Percentiles rank a stretch among this genome's conserved stretches.
These are phyloP conservation scores for Rhizopogon rudus DNA, from an alignment of 768 basidiomycete genomes.

Conservation along the genomic window DNA sequence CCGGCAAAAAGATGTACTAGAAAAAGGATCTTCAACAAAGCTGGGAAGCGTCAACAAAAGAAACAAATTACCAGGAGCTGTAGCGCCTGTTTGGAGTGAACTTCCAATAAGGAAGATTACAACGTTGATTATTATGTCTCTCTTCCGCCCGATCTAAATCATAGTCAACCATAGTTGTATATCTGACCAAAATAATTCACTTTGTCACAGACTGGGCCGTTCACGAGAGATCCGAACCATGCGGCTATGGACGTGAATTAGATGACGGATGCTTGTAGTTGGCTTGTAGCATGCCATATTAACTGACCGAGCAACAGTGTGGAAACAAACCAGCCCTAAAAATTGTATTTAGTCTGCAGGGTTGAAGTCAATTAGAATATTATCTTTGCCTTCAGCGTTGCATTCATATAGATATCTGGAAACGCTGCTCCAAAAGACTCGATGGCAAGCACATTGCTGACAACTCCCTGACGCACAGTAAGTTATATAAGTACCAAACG, in stretches of 20 bases:
- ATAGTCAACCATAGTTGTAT: background rate
- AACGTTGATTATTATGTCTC: slow-evolving; percentile 1
- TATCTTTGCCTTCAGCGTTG: slow-evolving; percentile 17
- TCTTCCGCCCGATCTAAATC: background rate
- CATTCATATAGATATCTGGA: slow-evolving; percentile 24
- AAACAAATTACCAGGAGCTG: background rate
- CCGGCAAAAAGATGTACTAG: slow-evolving; percentile 1
- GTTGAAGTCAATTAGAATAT: background rate
- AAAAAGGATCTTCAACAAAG: background rate
- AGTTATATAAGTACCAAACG: background rate
- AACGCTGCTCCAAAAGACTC: slow-evolving; percentile 30
- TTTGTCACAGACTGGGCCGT: slow-evolving; percentile 28
- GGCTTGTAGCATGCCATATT: background rate
- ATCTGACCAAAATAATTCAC: background rate
- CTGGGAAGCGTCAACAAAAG: background rate
- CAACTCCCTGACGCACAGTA: slow-evolving; percentile 19
- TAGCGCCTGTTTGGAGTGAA: background rate
- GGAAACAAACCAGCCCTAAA: slow-evolving; percentile 28
- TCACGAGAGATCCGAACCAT: slow-evolving; percentile 24
- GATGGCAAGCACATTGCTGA: slow-evolving; percentile 28
- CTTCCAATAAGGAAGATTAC: slow-evolving; percentile 1
- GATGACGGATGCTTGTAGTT: background rate
- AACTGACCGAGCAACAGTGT: slow-evolving; percentile 21
- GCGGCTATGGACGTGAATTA: slow-evolving; percentile 20
- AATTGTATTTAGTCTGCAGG: background rate